phyloP scores from a whole-genome alignment of 768 basidiomycete species.

The Lactifluus hygrophoroides region DNA sequence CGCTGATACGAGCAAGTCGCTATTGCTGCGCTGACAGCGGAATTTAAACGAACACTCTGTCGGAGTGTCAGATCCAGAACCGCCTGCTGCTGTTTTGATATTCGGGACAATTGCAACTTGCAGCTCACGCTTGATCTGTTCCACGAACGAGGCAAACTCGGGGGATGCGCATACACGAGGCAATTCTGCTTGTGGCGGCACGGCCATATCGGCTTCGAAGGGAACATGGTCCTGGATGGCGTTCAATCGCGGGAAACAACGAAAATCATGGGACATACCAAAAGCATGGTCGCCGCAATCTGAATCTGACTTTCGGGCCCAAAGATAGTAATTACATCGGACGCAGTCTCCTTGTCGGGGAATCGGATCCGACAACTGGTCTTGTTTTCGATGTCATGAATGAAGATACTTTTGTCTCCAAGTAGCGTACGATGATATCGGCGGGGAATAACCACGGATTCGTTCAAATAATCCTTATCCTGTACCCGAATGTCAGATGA shows the following conservation, averaged over 20 bases:
- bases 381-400: conserved; percentile 94
- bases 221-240: conserved; percentile 82
- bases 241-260: conserved; percentile 2
- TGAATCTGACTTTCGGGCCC: conserved; percentile 96
- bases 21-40: conserved; percentile 89
- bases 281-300: conserved; percentile 91
- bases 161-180: conserved; percentile 62
- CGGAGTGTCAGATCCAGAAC: conserved; percentile 47
- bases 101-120: conserved; percentile 86
- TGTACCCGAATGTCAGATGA: conserved; percentile 26
- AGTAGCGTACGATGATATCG: conserved; percentile 91
- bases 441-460: conserved; percentile 88
- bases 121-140: conserved; percentile 87
- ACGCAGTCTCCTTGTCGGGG: conserved; percentile 90
- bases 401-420: conserved; percentile 95
- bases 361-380: conserved; percentile 90
- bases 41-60: conserved; percentile 90
- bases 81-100: conserved; percentile 48
- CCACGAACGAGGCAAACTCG: conserved; percentile 82
- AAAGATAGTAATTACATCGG: conserved; percentile 91
- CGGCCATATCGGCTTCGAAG: conserved; percentile 90
- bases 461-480: conserved; percentile 96
- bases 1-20: conserved; percentile 84
- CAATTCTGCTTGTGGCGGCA: conserved; percentile 78
- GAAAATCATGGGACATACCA: conserved; percentile 43